phyloP scores from a whole-genome alignment of 2,329 filamentous ascomycete species.

The Hypoxylon sp. region DNA sequence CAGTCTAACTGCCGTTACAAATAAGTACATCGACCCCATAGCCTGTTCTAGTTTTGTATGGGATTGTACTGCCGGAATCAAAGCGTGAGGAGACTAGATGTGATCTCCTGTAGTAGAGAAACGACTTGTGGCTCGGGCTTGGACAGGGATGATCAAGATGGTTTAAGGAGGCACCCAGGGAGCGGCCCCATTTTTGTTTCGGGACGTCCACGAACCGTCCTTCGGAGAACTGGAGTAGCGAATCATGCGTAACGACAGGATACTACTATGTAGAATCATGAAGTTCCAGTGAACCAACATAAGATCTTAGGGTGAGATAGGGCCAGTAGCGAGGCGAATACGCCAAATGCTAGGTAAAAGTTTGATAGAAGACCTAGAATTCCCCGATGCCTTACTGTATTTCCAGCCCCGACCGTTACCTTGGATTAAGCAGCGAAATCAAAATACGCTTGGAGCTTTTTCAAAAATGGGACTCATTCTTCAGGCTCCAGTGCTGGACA shows the following conservation, averaged over 20 bases:
- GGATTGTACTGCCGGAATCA: constrained; percentile 20
- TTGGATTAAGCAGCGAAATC: constrained; percentile 1
- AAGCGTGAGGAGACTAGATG: constrained; percentile 28
- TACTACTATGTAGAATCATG: constrained; percentile 14
- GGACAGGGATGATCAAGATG: constrained; percentile 25
- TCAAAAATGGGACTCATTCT: not conserved
- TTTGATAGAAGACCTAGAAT: not conserved
- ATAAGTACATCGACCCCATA: constrained; percentile 13
- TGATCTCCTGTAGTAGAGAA: constrained; percentile 24
- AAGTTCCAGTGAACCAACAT: constrained; percentile 15
- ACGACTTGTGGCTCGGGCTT: constrained; percentile 18
- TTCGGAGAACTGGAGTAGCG: constrained; percentile 9
- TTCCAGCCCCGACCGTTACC: constrained; percentile 25
- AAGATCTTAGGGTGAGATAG: constrained; percentile 15
- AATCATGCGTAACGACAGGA: constrained; percentile 21
- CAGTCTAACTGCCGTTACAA: constrained; percentile 21
- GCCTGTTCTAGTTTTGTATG: constrained; percentile 21
- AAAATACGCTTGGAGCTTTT: constrained; percentile 2
- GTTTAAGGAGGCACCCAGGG: constrained; percentile 23
- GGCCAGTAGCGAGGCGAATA: constrained; percentile 10
- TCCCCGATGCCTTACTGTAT: constrained; percentile 7
- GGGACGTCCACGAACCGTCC: constrained; percentile 18
- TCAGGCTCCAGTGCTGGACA: not conserved
- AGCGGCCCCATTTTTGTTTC: constrained; percentile 31
- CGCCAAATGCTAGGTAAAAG: not conserved